Evolutionary conservation across 202 grass and related monocot species (phyloP), one percentile per base, ranked within the genome.

Genomic region (Eragrostis tef): DNA sequence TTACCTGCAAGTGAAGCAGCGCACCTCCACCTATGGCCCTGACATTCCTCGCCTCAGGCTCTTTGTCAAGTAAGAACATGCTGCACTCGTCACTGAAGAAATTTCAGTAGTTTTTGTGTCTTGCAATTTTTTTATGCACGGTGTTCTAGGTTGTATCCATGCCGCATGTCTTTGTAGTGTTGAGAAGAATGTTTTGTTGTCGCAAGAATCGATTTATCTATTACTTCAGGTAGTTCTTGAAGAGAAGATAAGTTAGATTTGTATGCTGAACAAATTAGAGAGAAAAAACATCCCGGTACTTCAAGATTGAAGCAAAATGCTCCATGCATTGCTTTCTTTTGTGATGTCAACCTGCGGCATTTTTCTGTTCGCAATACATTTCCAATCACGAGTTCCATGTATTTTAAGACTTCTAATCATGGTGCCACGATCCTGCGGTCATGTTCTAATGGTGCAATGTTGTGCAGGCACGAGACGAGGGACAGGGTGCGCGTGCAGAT

Each of bases 11-110:
- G 65, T 91, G 51, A 93, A 93, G 89, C 85, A 83, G 15, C 73
- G 70, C 25, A 79, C 85, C 70, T 85, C 92, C 26, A 90, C 79
- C 77, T 98, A 90, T 53, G 96, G 96, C 49, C 85, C 92, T 84
- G 96, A 98, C 88, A 93, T 95, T 29, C 90, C 92, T 27, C 87
- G 67, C 85, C 92, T 98, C 82, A 85, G 88, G 86, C 88, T 95
- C 62, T 98, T 93, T 68, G 96, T 98, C 61, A 98, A 98, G 92
- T 98, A 93, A 93, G 86, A 12, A 69, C 47, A 42, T 1, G 1
- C 50, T 57, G 6, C 64, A 45, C 14, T 62, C 26, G 7, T 22
- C 11, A 12, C 17, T 3, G 7, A 42, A 17, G 8, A 78, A 1
- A 74, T 31, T 2, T 64, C 27, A 16, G 39, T 75, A 39, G 7